Base-by-base conservation (phyloP, 139 green algal genomes). In the Chlamydomonas sphaeroides region DNA sequence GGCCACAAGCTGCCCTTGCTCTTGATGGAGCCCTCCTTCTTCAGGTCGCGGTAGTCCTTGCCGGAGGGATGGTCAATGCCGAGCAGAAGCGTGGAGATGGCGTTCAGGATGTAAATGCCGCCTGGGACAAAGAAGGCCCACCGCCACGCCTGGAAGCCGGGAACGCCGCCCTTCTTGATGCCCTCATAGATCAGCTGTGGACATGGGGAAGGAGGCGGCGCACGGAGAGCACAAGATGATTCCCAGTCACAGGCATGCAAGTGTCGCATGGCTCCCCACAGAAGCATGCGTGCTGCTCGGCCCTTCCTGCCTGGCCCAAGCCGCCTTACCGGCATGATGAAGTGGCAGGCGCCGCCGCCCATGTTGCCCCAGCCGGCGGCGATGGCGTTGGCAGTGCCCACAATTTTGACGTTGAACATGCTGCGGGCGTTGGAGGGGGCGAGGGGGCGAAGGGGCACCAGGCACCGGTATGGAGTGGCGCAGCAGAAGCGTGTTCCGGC, bases 371-470 rank as follows among this genome's bases (percentile, higher is more conserved):
- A 96, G 80, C 86, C 82, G 32, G 92, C 96, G 53, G 94, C 86
- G 39, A 97, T 90, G 18, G 95, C 95, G 84, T 98, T 98, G 61
- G 95, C 95, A 66, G 93, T 92, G 49, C 96, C 96, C 21, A 99
- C 96, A 49, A 98, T 93, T 30, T 91, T 92, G 28, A 90, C 82
- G 66, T 94, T 96, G 91, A 98, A 98, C 94, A 98, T 97, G 83
- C 87, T 87, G 85, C 78, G 91, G 68, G n/a, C 82, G 66, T 94
- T 96, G 91, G 98, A 98, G 94, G 98, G 97, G 83, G 86, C 86
- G 85, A 74, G 91, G 68, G n/a, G 45, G 45, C 11, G 39, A 23
- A 23, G 14, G 28, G 7, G n/a, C 20, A 62, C n/a, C n/a, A n/a
- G n/a, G n/a, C n/a, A n/a, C n/a, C n/a, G n/a, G n/a, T n/a, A n/a